Conservation (phyloP, 352 stramenopile species). For the Globisporangium cylindrosporum region DNA sequence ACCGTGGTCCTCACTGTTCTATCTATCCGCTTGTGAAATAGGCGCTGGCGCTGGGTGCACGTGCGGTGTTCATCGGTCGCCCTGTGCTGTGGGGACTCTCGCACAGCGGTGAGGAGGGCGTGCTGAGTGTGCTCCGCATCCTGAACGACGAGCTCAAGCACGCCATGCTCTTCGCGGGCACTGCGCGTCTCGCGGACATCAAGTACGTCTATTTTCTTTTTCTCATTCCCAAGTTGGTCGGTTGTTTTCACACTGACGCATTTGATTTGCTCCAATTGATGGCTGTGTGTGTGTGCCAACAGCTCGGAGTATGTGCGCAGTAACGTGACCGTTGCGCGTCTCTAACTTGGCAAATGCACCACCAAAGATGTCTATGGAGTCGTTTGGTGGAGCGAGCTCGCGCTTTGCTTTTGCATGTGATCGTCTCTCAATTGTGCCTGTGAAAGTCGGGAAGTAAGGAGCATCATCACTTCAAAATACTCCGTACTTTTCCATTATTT, state of each 20-base stretch:
- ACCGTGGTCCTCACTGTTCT: not conserved
- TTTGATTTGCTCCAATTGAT: not conserved
- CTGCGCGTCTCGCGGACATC: constrained; percentile 65
- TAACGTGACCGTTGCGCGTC: constrained; percentile 15
- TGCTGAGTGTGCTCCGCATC: constrained; percentile 87
- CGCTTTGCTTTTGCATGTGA: not conserved
- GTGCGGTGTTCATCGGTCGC: constrained; percentile 93
- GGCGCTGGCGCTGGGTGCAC: constrained; percentile 90
- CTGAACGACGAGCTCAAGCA: constrained; percentile 92
- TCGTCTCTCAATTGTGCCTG: not conserved
- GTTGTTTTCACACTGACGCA: not conserved
- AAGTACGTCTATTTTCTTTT: constrained; percentile 30
- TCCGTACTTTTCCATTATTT: not conserved
- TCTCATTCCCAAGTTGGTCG: not conserved
- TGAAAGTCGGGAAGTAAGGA: not conserved
- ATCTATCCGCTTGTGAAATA: constrained; percentile 19
- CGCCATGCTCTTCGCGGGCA: constrained; percentile 88
- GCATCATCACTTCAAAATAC: not conserved
- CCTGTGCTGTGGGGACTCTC: constrained; percentile 94
- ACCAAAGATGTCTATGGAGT: not conserved
- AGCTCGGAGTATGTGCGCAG: constrained; percentile 37
- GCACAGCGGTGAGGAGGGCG: constrained; percentile 85
- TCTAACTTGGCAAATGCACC: not conserved
- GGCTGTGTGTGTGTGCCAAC: not conserved
- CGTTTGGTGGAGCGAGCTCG: not conserved